Evolutionary conservation across 2,329 filamentous ascomycete species (phyloP).

Genomic region (Ceratocystis albifundus): DNA sequence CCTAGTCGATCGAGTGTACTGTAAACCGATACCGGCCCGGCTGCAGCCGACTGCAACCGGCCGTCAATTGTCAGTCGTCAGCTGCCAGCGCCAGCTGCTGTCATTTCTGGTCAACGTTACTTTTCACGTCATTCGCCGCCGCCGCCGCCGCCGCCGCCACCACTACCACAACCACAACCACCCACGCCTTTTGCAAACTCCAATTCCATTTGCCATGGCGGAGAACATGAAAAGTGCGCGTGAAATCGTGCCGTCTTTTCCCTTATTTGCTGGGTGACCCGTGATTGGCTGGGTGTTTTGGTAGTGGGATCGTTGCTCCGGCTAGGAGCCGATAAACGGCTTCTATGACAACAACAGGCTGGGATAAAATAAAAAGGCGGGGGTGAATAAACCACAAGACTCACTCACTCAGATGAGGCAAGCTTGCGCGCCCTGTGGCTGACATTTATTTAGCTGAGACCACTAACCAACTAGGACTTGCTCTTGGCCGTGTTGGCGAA

Average conservation of each 20-base stretch:
- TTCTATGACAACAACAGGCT: background rate
- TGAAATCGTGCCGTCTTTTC: background rate
- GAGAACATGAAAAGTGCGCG: background rate
- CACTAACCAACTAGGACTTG: background rate
- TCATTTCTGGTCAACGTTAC: background rate
- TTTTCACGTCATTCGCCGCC: background rate
- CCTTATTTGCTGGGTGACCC: background rate
- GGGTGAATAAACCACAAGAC: background rate
- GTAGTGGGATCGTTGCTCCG: slow-evolving; percentile 1
- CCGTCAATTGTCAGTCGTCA: background rate
- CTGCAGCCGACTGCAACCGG: slow-evolving; percentile 4
- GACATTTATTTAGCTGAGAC: background rate
- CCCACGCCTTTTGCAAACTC: background rate
- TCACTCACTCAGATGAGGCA: background rate
- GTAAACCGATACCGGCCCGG: slow-evolving; percentile 12
- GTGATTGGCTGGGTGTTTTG: background rate
- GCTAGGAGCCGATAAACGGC: background rate
- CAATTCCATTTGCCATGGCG: background rate
- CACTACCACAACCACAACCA: no score
- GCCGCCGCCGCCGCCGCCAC: no score
- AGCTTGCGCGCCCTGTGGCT: background rate
- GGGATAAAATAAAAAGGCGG: background rate
- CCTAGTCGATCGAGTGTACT: background rate
- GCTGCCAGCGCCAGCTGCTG: background rate
- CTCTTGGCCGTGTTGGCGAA: background rate